Base-by-base conservation (phyloP, 257 asterid genomes). In the Solanum chmielewskii region DNA sequence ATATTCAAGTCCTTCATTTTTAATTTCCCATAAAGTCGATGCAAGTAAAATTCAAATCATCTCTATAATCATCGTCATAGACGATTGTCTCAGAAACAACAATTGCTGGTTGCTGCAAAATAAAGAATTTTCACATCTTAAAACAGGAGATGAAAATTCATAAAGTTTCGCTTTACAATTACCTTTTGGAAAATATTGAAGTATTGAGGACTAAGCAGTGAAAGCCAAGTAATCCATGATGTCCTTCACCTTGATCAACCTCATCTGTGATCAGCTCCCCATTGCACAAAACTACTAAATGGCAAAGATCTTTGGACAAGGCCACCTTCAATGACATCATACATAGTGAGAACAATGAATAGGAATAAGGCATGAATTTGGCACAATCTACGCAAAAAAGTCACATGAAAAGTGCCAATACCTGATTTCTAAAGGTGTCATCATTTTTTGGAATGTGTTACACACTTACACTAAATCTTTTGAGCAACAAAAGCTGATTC, bases 141-240 rank as follows among this genome's bases (percentile, higher is more conserved):
- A 78, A 45, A 77, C 66, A 45, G 66, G 64, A 78, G 62, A 27
- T 25, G n/a, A 78, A 80, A 42, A 49, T 29, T 80, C 85, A 49
- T 49, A 16, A 49, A 29, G 27, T 33, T 86, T 23, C 4, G 73
- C 11, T 71, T 69, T n/a, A 83, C 69, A 6, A 59, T 89, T 93
- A 97, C 99, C 99, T 93, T 89, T 93, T 92, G 90, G 87, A 90
- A 85, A 97, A 96, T 83, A 96, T 96, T 88, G 97, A 88, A 91
- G 96, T 93, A 91, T 96, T 95, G 70, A 97, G 96, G 86, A 94
- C 95, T 86, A 96, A 88, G 90, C 97, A 91, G 87, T 95, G 95
- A 71, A 91, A 80, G 89, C 97, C 98, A 75, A 91, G 92, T 89
- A 91, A 88, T 87, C 88, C 91, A 90, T 86, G 88, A 81, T 86